phyloP scores from a whole-genome alignment of 2,329 filamentous ascomycete genomes.

The Fusarium sp. region DNA sequence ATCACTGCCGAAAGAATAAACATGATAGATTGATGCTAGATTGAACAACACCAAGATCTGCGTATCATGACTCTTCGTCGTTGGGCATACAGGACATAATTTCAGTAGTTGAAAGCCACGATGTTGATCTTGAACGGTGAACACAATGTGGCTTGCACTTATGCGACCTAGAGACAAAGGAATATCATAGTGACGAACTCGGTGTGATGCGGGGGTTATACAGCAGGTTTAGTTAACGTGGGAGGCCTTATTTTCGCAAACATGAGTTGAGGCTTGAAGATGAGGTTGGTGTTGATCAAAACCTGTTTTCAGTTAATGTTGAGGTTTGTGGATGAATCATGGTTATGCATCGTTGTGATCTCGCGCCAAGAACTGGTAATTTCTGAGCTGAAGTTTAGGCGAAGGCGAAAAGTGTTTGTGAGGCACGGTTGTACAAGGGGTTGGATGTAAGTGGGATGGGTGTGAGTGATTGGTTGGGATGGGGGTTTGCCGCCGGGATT shows the following conservation, averaged over 20 bases:
- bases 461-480: neutral
- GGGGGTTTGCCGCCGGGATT: neutral
- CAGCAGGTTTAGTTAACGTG: neutral
- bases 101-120: neutral
- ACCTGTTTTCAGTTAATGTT: neutral
- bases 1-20: neutral
- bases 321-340: neutral
- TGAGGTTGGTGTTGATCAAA: neutral
- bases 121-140: neutral
- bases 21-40: neutral
- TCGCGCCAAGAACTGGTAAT: neutral
- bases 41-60: neutral
- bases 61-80: neutral
- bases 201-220: neutral
- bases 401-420: neutral
- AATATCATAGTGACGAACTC: no score
- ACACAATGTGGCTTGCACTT: neutral
- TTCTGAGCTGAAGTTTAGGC: neutral
- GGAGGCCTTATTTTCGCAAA: neutral
- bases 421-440: neutral
- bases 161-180: neutral
- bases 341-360: neutral
- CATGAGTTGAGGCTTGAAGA: neutral
- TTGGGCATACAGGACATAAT: neutral
- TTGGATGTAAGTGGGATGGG: neutral